Evolutionary conservation across 78 protist species (phyloP), one percentile per base, ranked within the genome.

Genomic region (Paulinella micropora): DNA sequence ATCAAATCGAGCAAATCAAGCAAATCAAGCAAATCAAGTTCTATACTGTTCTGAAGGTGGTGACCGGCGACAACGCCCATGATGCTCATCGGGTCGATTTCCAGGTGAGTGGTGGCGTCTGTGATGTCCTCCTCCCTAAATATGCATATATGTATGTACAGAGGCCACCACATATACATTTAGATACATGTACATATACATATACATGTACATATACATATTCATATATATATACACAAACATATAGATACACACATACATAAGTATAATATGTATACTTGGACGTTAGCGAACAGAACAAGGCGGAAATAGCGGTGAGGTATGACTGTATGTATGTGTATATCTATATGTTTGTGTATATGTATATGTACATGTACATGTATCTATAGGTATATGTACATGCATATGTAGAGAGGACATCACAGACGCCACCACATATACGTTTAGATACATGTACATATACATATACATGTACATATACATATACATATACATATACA

Each of bases 71-170:
- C 91, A 39, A 95, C 96, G 32, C 99, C 99, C 40, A 99, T 94
- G 15, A 98, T 86, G 23, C 98, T 94, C 64, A 98, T 88, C 9
- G 99, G 99, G 88, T 99, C 99, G 77, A 99, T 97, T 89, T 99
- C 99, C 29, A 97, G 39, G 87, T 99, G 99, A 26, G 99, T 98
- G 23, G 79, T 82, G 0, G 37, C 39, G 34, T 34, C 6, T 32
- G n/a, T 81, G 34, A 37, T 31, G 84, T 51, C 69, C 69, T 23
- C 69, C n/a, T n/a, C n/a, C n/a, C n/a, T n/a, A n/a, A n/a, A n/a
- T n/a, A n/a, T n/a, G n/a, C n/a, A n/a, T n/a, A n/a, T n/a, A n/a
- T n/a, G n/a, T n/a, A n/a, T n/a, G n/a, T n/a, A n/a, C n/a, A n/a
- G n/a, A n/a, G n/a, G n/a, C n/a, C n/a, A n/a, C n/a, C n/a, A n/a